Conservation (phyloP, 805 yeast genomes). For the Lachancea meyersii region DNA sequence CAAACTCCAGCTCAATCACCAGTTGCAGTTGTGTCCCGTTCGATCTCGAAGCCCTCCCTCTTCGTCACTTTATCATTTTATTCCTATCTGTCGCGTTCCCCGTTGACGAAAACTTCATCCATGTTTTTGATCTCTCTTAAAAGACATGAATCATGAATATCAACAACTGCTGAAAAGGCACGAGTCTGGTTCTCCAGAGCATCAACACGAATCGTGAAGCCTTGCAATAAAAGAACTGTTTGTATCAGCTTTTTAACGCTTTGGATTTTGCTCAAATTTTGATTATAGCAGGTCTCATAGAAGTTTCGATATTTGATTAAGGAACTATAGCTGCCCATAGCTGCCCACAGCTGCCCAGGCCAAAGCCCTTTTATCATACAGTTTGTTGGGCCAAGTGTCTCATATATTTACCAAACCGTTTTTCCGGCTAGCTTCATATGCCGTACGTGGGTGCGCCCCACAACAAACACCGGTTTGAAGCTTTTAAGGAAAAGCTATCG, state of each 20-base stretch:
- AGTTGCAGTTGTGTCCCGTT: too few species aligned
- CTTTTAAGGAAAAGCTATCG: conserved; percentile 26
- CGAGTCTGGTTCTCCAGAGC: background rate
- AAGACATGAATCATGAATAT: background rate
- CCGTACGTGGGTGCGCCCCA: conserved; percentile 32
- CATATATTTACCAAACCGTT: too few species aligned
- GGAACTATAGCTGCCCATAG: background rate
- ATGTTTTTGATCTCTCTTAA: background rate
- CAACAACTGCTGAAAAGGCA: background rate
- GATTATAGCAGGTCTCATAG: background rate
- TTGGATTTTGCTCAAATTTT: background rate
- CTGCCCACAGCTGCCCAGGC: too few species aligned
- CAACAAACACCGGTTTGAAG: conserved; percentile 22
- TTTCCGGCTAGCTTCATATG: conserved; percentile 14
- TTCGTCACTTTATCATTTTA: background rate
- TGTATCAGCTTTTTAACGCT: too few species aligned
- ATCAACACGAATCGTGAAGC: too few species aligned
- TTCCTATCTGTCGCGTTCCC: background rate
- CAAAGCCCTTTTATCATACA: too few species aligned
- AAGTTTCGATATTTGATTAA: background rate
- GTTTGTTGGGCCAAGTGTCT: too few species aligned
- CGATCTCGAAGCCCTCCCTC: too few species aligned
- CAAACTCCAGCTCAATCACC: too few species aligned
- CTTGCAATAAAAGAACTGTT: too few species aligned
- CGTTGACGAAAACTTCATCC: background rate